Base-by-base conservation (phyloP, 192 early-diverging fungal genomes). In the Gryganskiella cystojenkinii region DNA sequence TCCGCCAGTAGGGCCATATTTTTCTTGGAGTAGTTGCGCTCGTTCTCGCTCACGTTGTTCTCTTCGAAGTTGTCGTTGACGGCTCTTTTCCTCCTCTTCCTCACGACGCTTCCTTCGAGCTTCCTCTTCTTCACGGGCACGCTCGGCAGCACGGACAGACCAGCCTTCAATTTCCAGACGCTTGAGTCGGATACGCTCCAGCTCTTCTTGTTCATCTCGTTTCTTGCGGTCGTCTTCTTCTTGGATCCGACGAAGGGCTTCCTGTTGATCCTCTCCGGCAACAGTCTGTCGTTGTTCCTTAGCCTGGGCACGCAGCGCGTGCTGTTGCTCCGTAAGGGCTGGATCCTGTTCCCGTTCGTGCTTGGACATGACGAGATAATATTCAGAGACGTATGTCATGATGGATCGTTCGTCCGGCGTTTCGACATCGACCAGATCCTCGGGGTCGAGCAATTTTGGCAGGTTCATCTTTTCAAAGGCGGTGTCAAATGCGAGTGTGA, bases 331-430 rank as follows among this genome's bases (percentile, higher is more conserved):
- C 19, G 56, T 49, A 1, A 51, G 0, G 24, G 53, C 58, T 10
- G 52, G 56, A 22, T 64, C 51, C 53, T 74, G 70, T 14, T 80
- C 51, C 17, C 54, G 58, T 34, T 84, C 79, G 43, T 67, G 61
- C 7, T 74, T 64, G 7, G 85, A 84, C 85, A 86, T 86, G 60
- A 80, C 70, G 20, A 84, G 78, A 42, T 86, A 84, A 40, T 81
- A 86, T 58, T 86, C 85, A 13, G 71, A 78, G 28, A 86, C 81
- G 50, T 86, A 86, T 56, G 84, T 84, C 83, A 86, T 84, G 19
- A 86, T 74, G 20, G 81, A 83, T 33, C 83, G 70, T 61, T 86
- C 85, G 46, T 86, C 83, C 0, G 85, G 85, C n/a, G 67, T 81
- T 58, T 86, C 85, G 1, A 84, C 79, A 24, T 81, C 85, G 3